A percentile compares a stretch with the other conserved stretches of the same genome.
Conservation (phyloP, 1,284 basidiomycete genomes). For the Trichosporon faecale region DNA sequence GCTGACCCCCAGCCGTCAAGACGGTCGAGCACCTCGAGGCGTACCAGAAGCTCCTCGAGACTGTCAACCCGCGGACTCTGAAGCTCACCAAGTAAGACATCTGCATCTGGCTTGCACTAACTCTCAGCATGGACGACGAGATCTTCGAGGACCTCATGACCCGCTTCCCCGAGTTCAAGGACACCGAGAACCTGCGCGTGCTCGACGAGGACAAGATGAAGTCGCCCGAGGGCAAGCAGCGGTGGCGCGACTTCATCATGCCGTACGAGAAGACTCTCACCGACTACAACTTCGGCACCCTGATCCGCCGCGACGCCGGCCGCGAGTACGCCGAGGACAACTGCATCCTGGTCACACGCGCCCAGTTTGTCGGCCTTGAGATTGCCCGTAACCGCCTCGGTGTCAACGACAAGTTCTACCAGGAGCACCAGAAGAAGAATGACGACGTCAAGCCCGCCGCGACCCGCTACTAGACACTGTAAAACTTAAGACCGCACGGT, state of each 20-base stretch:
- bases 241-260: slow-evolving; percentile 83
- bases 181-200: slow-evolving; percentile 63
- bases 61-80: slow-evolving; percentile 71
- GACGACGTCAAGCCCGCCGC: slow-evolving; percentile 11
- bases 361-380: slow-evolving; percentile 89
- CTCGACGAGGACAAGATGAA: slow-evolving; percentile 96
- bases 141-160: slow-evolving; percentile 74
- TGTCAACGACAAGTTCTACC: slow-evolving; percentile 83
- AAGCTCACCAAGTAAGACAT: slow-evolving; percentile 68
- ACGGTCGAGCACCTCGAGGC: slow-evolving; percentile 96
- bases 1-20: slow-evolving; percentile 65
- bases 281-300: slow-evolving; percentile 95
- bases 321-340: slow-evolving; percentile 89
- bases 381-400: slow-evolving; percentile 90
- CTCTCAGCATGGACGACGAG: slow-evolving; percentile 77
- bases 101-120: not conserved
- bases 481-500: not conserved
- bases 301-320: slow-evolving; percentile 77
- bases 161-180: slow-evolving; percentile 79
- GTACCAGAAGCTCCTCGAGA: slow-evolving; percentile 91
- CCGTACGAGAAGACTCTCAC: slow-evolving; percentile 77
- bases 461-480: slow-evolving; percentile 1
- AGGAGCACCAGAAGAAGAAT: slow-evolving; percentile 59
- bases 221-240: slow-evolving; percentile 79
- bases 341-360: slow-evolving; percentile 80